These are phyloP conservation scores for Ilyonectria robusta DNA, from an alignment of 2,329 filamentous ascomycete species.

Conservation along the genomic window DNA sequence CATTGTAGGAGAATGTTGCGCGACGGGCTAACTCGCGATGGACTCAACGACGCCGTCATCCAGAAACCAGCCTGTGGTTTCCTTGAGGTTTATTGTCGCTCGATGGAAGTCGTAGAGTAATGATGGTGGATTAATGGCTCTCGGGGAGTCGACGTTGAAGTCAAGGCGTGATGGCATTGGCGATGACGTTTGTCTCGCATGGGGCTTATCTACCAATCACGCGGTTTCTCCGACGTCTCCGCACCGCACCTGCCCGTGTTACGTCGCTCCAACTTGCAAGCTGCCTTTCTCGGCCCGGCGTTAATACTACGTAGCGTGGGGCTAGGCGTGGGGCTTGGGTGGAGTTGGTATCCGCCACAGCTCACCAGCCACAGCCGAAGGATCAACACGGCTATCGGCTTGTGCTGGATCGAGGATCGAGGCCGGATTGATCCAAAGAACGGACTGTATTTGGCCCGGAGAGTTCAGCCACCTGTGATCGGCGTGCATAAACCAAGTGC, in stretches of 20 bases:
- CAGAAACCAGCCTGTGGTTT: neutral
- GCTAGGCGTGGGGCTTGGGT: too few relatives aligned
- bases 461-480: too few relatives aligned
- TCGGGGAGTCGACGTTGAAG: conserved; percentile 18
- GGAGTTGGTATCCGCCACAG: neutral
- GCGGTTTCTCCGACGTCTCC: neutral
- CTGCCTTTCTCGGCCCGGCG: neutral
- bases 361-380: conserved; percentile 12
- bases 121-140: neutral
- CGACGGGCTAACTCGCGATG: conserved; percentile 27
- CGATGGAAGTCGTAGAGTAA: conserved; percentile 18
- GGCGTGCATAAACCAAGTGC: too few relatives aligned
- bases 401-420: neutral
- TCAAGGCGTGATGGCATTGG: conserved; percentile 42
- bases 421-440: too few relatives aligned
- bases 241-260: conserved; percentile 8
- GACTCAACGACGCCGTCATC: conserved; percentile 19
- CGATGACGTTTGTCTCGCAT: conserved; percentile 43
- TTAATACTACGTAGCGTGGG: neutral
- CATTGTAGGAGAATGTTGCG: conserved; percentile 36
- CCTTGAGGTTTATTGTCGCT: neutral
- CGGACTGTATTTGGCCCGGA: too few relatives aligned
- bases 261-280: neutral
- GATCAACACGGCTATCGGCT: too few relatives aligned
- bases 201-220: conserved; percentile 38